Conservation (phyloP, 257 asterid genomes). For the Solanum piurae region DNA sequence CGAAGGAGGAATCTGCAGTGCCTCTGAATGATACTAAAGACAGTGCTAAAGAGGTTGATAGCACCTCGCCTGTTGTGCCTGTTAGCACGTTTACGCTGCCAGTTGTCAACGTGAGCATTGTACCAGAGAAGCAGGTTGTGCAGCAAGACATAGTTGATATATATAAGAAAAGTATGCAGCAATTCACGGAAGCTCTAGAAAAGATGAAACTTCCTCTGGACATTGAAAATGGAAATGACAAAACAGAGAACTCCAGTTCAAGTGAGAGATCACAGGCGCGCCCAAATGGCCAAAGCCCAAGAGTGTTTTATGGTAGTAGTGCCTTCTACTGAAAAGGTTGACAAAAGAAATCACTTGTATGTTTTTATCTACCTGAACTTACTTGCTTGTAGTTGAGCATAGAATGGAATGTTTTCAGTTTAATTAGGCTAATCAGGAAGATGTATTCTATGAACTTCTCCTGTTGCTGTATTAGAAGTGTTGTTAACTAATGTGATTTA, state of each 20-base stretch:
- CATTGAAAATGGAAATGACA: constrained; percentile 30
- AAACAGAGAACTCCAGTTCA: constrained; percentile 53
- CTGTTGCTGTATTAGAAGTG: background rate
- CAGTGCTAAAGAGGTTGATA: constrained; percentile 24
- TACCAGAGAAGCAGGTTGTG: constrained; percentile 63
- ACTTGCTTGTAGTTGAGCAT: background rate
- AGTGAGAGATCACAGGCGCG: constrained; percentile 61
- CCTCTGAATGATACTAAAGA: constrained; percentile 30
- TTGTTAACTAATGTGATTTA: background rate
- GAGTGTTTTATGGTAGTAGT: constrained; percentile 88
- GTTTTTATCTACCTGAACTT: background rate
- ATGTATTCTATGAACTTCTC: background rate
- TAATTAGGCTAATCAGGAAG: background rate
- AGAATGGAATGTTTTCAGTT: background rate
- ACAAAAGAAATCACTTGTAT: background rate
- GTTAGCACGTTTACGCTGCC: constrained; percentile 28
- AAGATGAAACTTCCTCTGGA: constrained; percentile 96
- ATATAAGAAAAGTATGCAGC: constrained; percentile 99
- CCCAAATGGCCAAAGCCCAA: constrained; percentile 50
- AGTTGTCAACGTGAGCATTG: constrained; percentile 35
- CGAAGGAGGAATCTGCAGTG: constrained; percentile 23
- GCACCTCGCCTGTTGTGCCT: constrained; percentile 23
- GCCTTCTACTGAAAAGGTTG: constrained; percentile 69
- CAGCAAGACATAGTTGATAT: constrained; percentile 94
- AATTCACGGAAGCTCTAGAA: constrained; percentile 80